Percentiles rank a stretch among this genome's conserved stretches.
Conservation (phyloP, 768 basidiomycete genomes). For the Mrakia frigida region DNA sequence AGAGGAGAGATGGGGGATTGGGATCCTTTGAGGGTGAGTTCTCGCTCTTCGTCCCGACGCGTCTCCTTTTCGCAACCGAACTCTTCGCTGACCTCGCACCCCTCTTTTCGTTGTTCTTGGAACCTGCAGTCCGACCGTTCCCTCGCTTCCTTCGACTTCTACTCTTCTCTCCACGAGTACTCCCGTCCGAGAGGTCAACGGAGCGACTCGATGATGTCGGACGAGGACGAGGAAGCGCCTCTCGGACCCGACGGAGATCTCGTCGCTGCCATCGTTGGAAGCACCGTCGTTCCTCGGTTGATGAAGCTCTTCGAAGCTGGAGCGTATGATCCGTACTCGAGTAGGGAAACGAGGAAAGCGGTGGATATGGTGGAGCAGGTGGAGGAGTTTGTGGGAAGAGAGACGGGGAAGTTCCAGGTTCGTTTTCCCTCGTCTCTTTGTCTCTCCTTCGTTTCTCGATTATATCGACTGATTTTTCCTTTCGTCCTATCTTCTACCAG, state of each 20-base stretch:
- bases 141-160: slow-evolving; percentile 81
- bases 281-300: slow-evolving; percentile 68
- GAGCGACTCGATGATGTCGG: slow-evolving; percentile 30
- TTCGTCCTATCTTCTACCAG: slow-evolving; percentile 52
- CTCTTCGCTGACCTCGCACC: neutral
- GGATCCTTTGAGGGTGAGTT: slow-evolving; percentile 73
- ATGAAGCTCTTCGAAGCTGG: slow-evolving; percentile 71
- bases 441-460: slow-evolving; percentile 19
- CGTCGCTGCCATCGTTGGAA: slow-evolving; percentile 80
- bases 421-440: slow-evolving; percentile 35
- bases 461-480: neutral
- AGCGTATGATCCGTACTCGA: slow-evolving; percentile 75
- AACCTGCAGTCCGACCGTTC: slow-evolving; percentile 44
- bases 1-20: slow-evolving; percentile 78
- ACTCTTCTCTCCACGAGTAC: slow-evolving; percentile 68
- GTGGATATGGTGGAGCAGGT: slow-evolving; percentile 75
- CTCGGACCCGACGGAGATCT: slow-evolving; percentile 80
- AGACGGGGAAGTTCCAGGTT: slow-evolving; percentile 49
- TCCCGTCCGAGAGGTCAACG: slow-evolving; percentile 50
- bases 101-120: neutral
- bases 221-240: slow-evolving; percentile 50
- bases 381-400: slow-evolving; percentile 61
- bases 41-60: neutral
- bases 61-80: neutral
- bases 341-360: slow-evolving; percentile 55